These are phyloP conservation scores for Solanum habrochaites DNA, from an alignment of 257 asterid species.

Conservation along the genomic window DNA sequence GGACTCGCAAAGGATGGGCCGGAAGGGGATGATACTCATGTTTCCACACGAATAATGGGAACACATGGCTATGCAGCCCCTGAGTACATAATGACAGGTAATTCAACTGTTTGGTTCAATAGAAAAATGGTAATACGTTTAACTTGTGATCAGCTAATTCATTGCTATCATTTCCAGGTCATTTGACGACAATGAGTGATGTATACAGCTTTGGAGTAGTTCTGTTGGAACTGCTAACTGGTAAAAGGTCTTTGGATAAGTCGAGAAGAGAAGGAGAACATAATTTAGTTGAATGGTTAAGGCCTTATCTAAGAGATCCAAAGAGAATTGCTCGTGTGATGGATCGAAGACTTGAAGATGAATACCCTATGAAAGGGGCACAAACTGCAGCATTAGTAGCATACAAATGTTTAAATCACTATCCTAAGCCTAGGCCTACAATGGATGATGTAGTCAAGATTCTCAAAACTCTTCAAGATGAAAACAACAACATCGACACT, in stretches of 20 bases:
- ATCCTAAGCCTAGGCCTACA: neutral
- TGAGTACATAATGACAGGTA: slow-evolving; percentile 7
- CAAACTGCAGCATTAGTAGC: slow-evolving; percentile 3
- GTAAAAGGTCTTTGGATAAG: slow-evolving; percentile 3
- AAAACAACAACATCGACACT: neutral
- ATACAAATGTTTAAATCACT: slow-evolving; percentile 1
- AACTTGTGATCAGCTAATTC: neutral
- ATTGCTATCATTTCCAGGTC: neutral
- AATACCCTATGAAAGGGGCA: neutral
- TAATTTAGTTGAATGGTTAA: slow-evolving; percentile 1
- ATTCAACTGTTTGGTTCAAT: neutral
- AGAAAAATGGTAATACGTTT: neutral
- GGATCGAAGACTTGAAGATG: neutral
- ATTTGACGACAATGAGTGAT: slow-evolving; percentile 5
- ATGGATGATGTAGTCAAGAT: slow-evolving; percentile 6
- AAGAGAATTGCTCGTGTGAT: slow-evolving; percentile 1
- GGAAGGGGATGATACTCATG: slow-evolving; percentile 2
- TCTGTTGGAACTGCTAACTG: slow-evolving; percentile 1
- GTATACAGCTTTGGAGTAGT: slow-evolving; percentile 2
- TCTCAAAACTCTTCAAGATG: neutral
- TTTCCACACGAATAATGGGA: slow-evolving; percentile 2
- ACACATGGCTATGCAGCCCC: slow-evolving; percentile 4
- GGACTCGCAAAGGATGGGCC: slow-evolving; percentile 7
- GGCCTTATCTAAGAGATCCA: slow-evolving; percentile 2
- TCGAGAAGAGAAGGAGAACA: neutral